phyloP scores from a whole-genome alignment of 2,329 filamentous ascomycete species.

The Biscogniauxia mediterranea region DNA sequence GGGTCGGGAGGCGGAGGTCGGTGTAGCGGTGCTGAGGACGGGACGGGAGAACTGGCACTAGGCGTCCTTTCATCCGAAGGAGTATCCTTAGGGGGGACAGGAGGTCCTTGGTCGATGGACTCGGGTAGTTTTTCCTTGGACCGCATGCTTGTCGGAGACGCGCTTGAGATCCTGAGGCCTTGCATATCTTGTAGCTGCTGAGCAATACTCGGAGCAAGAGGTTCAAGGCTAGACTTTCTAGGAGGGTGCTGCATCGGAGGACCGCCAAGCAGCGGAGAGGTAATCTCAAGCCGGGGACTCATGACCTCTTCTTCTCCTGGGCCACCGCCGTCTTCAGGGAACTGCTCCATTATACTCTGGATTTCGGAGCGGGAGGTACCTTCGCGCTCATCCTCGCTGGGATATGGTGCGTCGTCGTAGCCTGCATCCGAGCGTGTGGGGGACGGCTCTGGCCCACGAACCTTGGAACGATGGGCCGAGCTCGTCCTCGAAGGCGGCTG shows the following conservation, averaged over 20 bases:
- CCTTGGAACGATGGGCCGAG: constrained; percentile 52
- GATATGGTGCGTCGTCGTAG: constrained; percentile 56
- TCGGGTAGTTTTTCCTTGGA: constrained; percentile 36
- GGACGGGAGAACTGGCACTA: constrained; percentile 39
- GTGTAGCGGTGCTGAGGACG: constrained; percentile 51
- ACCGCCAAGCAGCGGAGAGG: constrained; percentile 72
- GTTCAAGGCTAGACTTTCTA: constrained; percentile 82
- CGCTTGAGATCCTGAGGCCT: constrained; percentile 39
- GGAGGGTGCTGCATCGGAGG: constrained; percentile 69
- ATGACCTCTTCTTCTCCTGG: constrained; percentile 81
- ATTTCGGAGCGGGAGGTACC: constrained; percentile 80
- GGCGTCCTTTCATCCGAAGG: constrained; percentile 41
- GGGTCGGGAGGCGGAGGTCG: constrained; percentile 70
- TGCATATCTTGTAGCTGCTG: constrained; percentile 49
- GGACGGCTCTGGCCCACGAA: constrained; percentile 43
- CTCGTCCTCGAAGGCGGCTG: constrained; percentile 59
- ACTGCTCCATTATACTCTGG: constrained; percentile 97
- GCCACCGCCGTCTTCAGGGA: constrained; percentile 71
- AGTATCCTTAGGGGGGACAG: constrained; percentile 60
- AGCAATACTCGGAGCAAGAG: constrained; percentile 52
- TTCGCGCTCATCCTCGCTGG: constrained; percentile 64
- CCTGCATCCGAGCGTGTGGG: constrained; percentile 54
- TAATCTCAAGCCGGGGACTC: constrained; percentile 81
- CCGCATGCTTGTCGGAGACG: constrained; percentile 38
- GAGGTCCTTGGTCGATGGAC: constrained; percentile 50